Base-by-base conservation (phyloP, 2,329 filamentous ascomycete genomes). In the Penicillium hordei region DNA sequence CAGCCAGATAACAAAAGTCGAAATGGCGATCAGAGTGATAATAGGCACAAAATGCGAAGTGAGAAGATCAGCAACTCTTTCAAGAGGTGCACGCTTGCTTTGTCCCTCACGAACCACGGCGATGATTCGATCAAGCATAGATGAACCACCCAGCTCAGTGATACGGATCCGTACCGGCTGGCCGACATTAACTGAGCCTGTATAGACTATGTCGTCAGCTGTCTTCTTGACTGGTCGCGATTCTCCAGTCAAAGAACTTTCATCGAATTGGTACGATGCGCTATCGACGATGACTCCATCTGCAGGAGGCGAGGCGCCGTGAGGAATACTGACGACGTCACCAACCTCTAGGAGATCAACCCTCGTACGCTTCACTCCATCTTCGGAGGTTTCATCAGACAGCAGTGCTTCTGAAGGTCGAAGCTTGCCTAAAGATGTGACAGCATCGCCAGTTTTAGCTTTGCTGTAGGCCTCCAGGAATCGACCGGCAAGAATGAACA, bases 371-470 rank as follows among this genome's bases (percentile, higher is more conserved):
- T 71, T 68, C 42, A 75, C 69, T 17, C 53, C 62, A 13, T 63
- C 65, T 15, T 58, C 55, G 3, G 43, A 34, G 25, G 39, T 19
- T 7, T 44, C 53, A 21, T 64, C 55, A 9, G 36, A 78, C 12
- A 97, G 79, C 4, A 89, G 78, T 1, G 93, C 92, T 52, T 90
- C 89, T 0, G 84, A 87, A 0, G 93, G 92, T 17, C 90, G 83
- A 33, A 97, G 81, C 60, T 89, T 91, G 2, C 88, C 88, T 5
- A 97, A 79, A 60, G 89, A 86, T 34, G 89, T 86, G 2, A 97
- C 89, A 0, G 93, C 93, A 71, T 95, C 89, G 1, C 92, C 92
- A 0, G 93, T 91, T 68, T 89, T 93, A 0, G 91, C 89, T 75
- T 96, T 96, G 81, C 90, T 96, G 77, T 94, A 95, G 1, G 90